Evolutionary conservation across 805 yeast genomes (phyloP).

Genomic region (Wickerhamiella lipophila): DNA sequence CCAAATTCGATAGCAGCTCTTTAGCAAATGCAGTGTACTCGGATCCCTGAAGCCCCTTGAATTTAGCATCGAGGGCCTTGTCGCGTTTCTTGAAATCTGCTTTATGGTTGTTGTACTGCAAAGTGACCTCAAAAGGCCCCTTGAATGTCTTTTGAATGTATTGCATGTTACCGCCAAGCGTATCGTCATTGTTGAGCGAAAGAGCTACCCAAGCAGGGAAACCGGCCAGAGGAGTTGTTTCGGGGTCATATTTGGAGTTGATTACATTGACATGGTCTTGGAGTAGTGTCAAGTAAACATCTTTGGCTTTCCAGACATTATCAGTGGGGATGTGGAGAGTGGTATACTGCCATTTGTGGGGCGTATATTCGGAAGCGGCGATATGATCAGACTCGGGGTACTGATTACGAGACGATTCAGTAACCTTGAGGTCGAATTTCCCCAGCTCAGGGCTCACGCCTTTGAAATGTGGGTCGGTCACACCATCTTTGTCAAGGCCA

Average conservation of each 20-base stretch:
- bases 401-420: conserved; percentile 40
- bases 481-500: conserved; percentile 21
- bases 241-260: conserved; percentile 26
- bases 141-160: conserved; percentile 61
- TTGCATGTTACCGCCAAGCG: conserved; percentile 65
- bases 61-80: conserved; percentile 31
- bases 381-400: conserved; percentile 41
- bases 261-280: conserved; percentile 53
- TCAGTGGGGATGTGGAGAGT: conserved; percentile 61
- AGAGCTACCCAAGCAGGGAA: conserved; percentile 34
- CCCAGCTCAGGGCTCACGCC: conserved; percentile 59
- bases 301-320: conserved; percentile 65
- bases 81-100: conserved; percentile 31
- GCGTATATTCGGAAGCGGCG: conserved; percentile 19
- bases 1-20: conserved; percentile 64
- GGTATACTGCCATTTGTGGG: conserved; percentile 44
- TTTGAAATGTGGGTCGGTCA: conserved; percentile 30
- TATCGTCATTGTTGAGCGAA: conserved; percentile 39
- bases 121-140: conserved; percentile 65
- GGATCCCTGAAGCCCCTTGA: conserved; percentile 33
- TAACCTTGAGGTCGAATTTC: conserved; percentile 46
- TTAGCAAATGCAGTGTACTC: conserved; percentile 49
- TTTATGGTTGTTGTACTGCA: conserved; percentile 42
- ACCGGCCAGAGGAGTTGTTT: conserved; percentile 23
- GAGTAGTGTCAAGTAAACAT: conserved; percentile 54